Conservation (phyloP, 768 basidiomycete genomes). For the Guyanaporus albipodus region DNA sequence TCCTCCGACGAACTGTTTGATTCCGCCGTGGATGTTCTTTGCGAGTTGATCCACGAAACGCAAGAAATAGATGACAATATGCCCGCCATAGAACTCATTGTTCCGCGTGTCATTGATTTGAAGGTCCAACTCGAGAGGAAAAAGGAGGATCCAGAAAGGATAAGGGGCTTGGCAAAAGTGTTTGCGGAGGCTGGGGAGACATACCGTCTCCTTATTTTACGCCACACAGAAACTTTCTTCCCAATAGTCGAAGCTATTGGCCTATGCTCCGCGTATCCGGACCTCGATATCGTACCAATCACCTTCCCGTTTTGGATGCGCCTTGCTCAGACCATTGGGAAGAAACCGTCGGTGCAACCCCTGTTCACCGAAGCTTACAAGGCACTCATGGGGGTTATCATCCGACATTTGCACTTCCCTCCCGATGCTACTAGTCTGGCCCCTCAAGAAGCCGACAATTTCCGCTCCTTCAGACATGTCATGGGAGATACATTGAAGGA, state of each 20-base stretch:
- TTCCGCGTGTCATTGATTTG: conserved; percentile 80
- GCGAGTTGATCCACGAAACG: conserved; percentile 95
- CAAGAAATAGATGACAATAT: conserved; percentile 96
- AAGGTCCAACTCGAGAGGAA: conserved; percentile 55
- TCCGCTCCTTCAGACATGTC: conserved; percentile 92
- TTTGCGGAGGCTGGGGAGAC: conserved; percentile 98
- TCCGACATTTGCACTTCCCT: conserved; percentile 90
- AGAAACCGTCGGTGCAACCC: conserved; percentile 66
- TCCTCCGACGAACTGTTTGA: conserved; percentile 88
- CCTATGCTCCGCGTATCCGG: conserved; percentile 85
- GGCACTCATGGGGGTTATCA: conserved; percentile 79
- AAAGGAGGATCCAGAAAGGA: conserved; percentile 79
- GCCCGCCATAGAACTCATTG: conserved; percentile 79
- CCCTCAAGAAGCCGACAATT: conserved; percentile 88
- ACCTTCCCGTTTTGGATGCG: conserved; percentile 99
- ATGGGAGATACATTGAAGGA: conserved; percentile 99
- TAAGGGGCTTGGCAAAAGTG: conserved; percentile 85
- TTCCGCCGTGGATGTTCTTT: conserved; percentile 84
- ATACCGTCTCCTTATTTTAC: conserved; percentile 82
- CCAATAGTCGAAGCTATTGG: conserved; percentile 95
- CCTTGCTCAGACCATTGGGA: conserved; percentile 84
- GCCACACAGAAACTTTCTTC: conserved; percentile 89
- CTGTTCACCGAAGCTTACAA: conserved; percentile 81
- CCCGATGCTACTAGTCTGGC: conserved; percentile 58
- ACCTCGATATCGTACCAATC: conserved; percentile 95